Percentiles rank a stretch among this genome's conserved stretches.
These are phyloP conservation scores for Ophiocordyceps unilateralis DNA, from an alignment of 2,329 filamentous ascomycete species.

Conservation along the genomic window DNA sequence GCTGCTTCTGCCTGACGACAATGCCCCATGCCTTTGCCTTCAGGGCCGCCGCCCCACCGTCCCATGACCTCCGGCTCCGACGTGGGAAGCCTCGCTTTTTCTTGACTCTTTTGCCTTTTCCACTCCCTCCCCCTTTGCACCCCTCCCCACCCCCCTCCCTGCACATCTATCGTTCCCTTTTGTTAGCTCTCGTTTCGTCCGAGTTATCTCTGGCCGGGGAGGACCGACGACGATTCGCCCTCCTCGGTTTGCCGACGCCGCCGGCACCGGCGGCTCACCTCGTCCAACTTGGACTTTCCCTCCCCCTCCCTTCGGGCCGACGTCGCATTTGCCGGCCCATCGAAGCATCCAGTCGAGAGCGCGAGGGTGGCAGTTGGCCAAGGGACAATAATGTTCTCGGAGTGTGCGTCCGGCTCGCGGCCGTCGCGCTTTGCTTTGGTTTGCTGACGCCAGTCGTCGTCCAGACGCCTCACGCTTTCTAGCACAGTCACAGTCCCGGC, in stretches of 20 bases:
- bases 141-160: too few relatives aligned
- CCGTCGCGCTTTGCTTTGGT: background rate
- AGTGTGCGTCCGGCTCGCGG: slow-evolving; percentile 47
- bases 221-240: background rate
- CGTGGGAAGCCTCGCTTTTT: background rate
- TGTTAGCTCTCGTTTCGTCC: too few relatives aligned
- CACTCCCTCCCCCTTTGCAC: background rate
- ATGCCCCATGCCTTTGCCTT: too few relatives aligned
- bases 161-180: background rate
- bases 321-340: background rate
- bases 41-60: too few relatives aligned
- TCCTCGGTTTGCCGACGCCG: background rate
- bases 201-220: too few relatives aligned
- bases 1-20: background rate
- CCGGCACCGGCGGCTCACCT: background rate
- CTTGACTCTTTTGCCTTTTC: background rate
- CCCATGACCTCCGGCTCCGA: background rate
- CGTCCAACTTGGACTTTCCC: too few relatives aligned
- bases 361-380: slow-evolving; percentile 14
- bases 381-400: slow-evolving; percentile 38
- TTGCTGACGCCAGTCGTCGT: slow-evolving; percentile 5
- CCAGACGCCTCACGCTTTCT: slow-evolving; percentile 92
- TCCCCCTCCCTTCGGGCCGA: background rate
- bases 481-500: slow-evolving; percentile 83
- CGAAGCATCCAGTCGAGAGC: background rate